These are phyloP conservation scores for Chrysoporthe puriensis DNA, from an alignment of 2,329 filamentous ascomycete species.

Conservation along the genomic window DNA sequence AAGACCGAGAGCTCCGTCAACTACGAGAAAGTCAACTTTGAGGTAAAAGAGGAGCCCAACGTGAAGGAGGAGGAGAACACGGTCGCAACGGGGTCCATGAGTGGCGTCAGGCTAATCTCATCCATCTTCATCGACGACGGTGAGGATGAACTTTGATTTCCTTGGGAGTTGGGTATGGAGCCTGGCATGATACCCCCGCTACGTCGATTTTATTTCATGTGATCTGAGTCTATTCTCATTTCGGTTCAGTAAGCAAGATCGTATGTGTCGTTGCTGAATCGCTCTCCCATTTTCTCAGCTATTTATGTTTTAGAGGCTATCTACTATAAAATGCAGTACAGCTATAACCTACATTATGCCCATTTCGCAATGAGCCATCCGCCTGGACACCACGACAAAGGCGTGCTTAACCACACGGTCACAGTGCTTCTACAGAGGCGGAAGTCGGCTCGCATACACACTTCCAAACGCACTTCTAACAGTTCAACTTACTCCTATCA, in stretches of 20 bases:
- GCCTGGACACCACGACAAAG: neutral
- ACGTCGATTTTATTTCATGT: neutral
- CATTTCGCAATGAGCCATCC: too few relatives aligned
- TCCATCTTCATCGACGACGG: constrained; percentile 26
- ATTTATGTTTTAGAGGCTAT: neutral
- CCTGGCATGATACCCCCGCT: constrained; percentile 22
- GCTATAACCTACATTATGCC: neutral
- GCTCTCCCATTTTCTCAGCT: neutral
- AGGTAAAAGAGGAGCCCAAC: constrained; percentile 6
- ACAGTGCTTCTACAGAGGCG: too few relatives aligned
- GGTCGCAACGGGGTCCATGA: neutral
- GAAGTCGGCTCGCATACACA: too few relatives aligned
- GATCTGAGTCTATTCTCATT: neutral
- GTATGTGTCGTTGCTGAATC: neutral
- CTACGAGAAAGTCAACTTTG: constrained; percentile 2
- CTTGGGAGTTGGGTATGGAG: constrained; percentile 1
- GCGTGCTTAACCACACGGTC: too few relatives aligned
- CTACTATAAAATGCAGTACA: neutral
- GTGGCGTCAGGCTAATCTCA: constrained; percentile 14
- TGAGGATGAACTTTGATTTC: constrained; percentile 25
- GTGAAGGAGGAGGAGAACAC: constrained; percentile 9
- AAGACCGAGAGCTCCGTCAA: neutral
- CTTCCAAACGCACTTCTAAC: too few relatives aligned
- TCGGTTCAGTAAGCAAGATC: neutral
- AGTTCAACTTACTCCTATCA: too few relatives aligned